Evolutionary conservation across 345 rosid species (phyloP).

Genomic region (Salix exigua): DNA sequence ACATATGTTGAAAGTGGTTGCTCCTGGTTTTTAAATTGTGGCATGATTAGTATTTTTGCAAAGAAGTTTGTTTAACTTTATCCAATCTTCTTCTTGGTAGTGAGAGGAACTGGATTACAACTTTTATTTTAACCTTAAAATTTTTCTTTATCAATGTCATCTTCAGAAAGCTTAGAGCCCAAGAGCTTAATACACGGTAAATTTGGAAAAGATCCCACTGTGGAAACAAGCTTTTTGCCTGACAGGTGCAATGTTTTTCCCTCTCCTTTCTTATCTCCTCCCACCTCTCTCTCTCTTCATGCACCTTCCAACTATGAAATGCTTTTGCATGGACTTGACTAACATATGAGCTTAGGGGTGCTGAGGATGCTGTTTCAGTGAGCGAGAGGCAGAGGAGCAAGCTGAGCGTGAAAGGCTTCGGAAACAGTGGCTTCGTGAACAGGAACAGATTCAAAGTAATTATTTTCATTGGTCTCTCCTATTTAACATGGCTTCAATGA

Average conservation of each 20-base stretch:
- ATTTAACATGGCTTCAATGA: not conserved
- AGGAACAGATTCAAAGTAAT: constrained; percentile 86
- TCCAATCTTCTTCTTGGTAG: not conserved
- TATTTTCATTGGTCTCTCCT: not conserved
- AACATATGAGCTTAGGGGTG: constrained; percentile 59
- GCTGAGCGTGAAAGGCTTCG: constrained; percentile 96
- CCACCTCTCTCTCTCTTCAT: not conserved
- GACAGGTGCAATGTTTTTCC: constrained; percentile 65
- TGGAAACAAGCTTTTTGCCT: constrained; percentile 94
- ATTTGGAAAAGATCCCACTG: constrained; percentile 93
- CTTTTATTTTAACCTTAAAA: not conserved
- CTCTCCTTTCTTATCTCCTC: constrained; percentile 1
- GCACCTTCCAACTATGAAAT: not conserved
- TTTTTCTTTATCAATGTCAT: not conserved
- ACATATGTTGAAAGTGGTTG: not conserved
- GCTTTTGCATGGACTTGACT: constrained; percentile 28
- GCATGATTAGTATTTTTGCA: not conserved
- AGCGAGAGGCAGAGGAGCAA: constrained; percentile 98
- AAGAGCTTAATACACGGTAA: constrained; percentile 46
- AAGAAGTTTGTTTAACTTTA: not conserved
- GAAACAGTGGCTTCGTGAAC: constrained; percentile 82
- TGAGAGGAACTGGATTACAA: not conserved
- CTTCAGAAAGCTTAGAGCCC: constrained; percentile 25
- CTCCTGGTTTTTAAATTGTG: not conserved
- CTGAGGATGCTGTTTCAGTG: constrained; percentile 92